Evolutionary conservation across 176 grass and related monocot genomes (phyloP).

Genomic region (Pharus latifolius): DNA sequence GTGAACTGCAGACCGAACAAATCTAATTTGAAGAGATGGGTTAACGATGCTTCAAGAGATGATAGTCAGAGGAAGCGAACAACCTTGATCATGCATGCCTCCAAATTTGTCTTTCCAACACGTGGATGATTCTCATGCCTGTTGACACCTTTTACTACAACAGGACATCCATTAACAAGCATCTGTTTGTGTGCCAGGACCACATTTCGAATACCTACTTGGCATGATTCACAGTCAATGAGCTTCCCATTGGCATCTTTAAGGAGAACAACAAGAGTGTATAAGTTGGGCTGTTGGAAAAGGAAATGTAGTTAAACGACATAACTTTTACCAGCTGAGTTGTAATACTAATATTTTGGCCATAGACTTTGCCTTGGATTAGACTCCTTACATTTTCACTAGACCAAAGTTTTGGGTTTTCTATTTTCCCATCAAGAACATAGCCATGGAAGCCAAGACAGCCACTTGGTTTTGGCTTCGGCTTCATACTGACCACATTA

Average conservation of each 20-base stretch:
- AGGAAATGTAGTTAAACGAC: conserved; percentile 33
- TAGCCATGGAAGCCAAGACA: conserved; percentile 63
- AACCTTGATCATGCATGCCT: conserved; percentile 99
- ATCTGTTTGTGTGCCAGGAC: conserved; percentile 70
- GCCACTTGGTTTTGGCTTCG: conserved; percentile 27
- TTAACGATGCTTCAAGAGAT: neutral
- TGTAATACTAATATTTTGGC: neutral
- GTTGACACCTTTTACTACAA: conserved; percentile 87
- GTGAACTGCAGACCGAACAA: conserved; percentile 1
- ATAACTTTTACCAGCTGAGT: neutral
- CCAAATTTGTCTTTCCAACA: conserved; percentile 84
- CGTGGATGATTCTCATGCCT: conserved; percentile 95
- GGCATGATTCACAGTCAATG: conserved; percentile 93
- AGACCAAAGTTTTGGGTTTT: conserved; percentile 95
- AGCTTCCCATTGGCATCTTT: conserved; percentile 86
- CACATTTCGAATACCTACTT: conserved; percentile 85
- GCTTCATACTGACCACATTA: conserved; percentile 57
- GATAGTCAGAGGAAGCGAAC: neutral
- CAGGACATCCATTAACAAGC: conserved; percentile 87
- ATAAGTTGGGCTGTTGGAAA: conserved; percentile 86
- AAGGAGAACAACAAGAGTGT: conserved; percentile 83
- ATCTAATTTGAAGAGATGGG: neutral
- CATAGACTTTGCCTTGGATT: neutral
- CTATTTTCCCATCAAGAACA: conserved; percentile 69
- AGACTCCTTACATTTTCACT: conserved; percentile 70